Evolutionary conservation across 1,139 yeast genomes (phyloP), one percentile per base, ranked within the genome.

Genomic region (Waltiozyma sp.): DNA sequence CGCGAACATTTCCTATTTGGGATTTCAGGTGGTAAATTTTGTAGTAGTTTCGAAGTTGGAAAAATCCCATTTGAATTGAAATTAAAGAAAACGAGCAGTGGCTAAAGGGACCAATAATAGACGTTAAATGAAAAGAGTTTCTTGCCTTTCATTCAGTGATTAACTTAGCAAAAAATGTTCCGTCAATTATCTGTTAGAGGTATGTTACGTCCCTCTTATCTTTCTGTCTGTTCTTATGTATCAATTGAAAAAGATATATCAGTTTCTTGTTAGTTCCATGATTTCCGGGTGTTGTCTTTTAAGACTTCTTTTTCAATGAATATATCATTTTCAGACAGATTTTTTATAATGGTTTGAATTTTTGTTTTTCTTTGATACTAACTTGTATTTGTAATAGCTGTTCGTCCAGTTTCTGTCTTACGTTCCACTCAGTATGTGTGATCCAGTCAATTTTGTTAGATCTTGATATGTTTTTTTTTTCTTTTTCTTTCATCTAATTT

Each of bases 401-500:
- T 41, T 38, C 56, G 56, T 46, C 54, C 56, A 51, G 56, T 54
- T 38, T 37, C 53, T 38, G 46, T 49, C 41, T 35, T 50, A 45
- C 53, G 54, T 46, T 44, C 51, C 19, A 43, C 53, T 41, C 48
- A 52, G 50, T 45, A 28, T 39, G 47, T 45, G 9, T 15, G 8
- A 26, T 26, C n/a, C 4, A 10, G 4, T 11, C n/a, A 14, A 26
- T 21, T 21, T 21, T 4, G 31, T 26, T 26, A 26, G 31, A 26
- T 26, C 31, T 26, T 26, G 31, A 11, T 21, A 9, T 18, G 70
- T 76, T 21, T n/a, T n/a, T n/a, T n/a, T n/a, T n/a, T n/a, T n/a
- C n/a, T n/a, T n/a, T n/a, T n/a, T 21, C 23, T 21, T 21, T 21
- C 23, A 21, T 8, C 8, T 8, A 21, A 21, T 21, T n/a, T n/a